Evolutionary conservation across 257 asterid species (phyloP), one percentile per base, ranked within the genome.

Genomic region (Knoxia roxburghii): DNA sequence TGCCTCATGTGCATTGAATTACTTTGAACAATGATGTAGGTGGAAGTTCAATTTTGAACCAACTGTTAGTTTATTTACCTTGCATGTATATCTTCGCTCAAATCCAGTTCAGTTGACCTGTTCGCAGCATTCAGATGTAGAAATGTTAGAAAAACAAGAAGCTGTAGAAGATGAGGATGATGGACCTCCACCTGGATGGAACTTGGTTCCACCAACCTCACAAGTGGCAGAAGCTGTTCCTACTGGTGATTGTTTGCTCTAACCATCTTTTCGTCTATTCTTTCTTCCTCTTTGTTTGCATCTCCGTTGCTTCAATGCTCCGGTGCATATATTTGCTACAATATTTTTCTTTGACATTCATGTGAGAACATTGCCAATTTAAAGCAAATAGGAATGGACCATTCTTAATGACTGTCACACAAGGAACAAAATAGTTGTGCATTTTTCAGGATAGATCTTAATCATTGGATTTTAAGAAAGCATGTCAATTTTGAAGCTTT

Each of bases 161-260:
- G 77, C 64, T 53, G 64, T 39, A 6, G 84, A 85, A 12, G 90
- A 83, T 27, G 87, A 85, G 33, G 90, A 83, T 66, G 81, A 84
- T 61, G 79, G 79, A 14, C 82, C 80, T 0, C 82, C 82, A 46
- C 72, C 72, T 43, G 80, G 77, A 56, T 73, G 78, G 82, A 50
- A 77, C 24, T 27, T 24, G 43, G 60, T 53, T 39, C 72, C 66
- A 27, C 59, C 71, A 32, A 65, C 48, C 64, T 53, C 37, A 4
- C 80, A 58, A 60, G 30, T 32, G 18, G 52, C 68, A 63, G 67
- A 46, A 59, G 63, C 77, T 32, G 64, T 23, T 73, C 70, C 50
- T 68, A 54, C 72, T 71, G 80, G 85, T 80, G 39, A 68, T 64
- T 68, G 11, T 18, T 72, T 53, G 32, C 55, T 62, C 49, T 68